Evolutionary conservation across 1,139 yeast species (phyloP).

Genomic region (Candida pseudoviswanathii): DNA sequence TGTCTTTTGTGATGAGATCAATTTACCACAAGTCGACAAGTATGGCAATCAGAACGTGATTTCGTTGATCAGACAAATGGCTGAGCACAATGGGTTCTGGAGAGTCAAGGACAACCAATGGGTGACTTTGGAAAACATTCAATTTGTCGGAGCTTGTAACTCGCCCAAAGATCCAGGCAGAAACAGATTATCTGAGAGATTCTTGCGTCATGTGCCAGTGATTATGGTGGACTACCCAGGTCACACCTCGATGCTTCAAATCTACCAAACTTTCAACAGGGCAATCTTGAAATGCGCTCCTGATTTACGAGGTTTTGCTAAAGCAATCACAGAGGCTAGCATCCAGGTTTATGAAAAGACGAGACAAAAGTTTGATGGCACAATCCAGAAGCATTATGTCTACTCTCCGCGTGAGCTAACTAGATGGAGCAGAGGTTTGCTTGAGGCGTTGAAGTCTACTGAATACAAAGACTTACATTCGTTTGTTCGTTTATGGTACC

Average conservation of each 20-base stretch:
- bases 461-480: conserved; percentile 40
- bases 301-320: conserved; percentile 55
- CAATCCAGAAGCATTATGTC: conserved; percentile 58
- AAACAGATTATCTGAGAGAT: conserved; percentile 56
- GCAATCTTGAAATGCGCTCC: conserved; percentile 70
- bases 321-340: conserved; percentile 65
- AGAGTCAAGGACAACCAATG: conserved; percentile 58
- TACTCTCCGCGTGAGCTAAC: conserved; percentile 93
- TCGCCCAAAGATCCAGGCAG: conserved; percentile 87
- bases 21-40: conserved; percentile 73
- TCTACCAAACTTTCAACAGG: conserved; percentile 60
- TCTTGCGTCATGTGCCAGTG: conserved; percentile 67
- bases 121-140: conserved; percentile 68
- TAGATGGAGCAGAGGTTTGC: conserved; percentile 82
- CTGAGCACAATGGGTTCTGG: conserved; percentile 84
- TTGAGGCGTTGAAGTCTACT: conserved; percentile 51
- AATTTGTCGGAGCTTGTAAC: conserved; percentile 93
- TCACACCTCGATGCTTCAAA: conserved; percentile 59
- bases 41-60: conserved; percentile 79
- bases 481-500: conserved; percentile 72
- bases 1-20: conserved; percentile 90
- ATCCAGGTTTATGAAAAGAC: conserved; percentile 59
- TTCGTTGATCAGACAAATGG: conserved; percentile 73
- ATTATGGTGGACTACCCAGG: conserved; percentile 85
- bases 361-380: conserved; percentile 37